Base-by-base conservation (phyloP, 169 alveolate species). In the Plasmodium gallinaceum region DNA sequence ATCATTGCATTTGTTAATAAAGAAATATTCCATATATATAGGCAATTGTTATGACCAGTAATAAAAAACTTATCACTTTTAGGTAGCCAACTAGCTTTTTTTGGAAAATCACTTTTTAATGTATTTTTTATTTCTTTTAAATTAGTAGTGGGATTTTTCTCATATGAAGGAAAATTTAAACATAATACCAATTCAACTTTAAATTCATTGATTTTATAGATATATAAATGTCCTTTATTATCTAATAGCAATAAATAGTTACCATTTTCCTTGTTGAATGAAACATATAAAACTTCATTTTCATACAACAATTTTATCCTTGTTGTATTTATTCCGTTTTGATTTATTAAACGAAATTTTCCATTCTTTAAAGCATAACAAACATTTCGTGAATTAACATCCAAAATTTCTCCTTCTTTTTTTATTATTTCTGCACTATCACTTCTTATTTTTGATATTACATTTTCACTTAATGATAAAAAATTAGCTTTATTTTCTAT, bases 71-170 rank as follows among this genome's bases (percentile, higher is more conserved):
- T 83, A 12, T 70, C 85, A 45, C 85, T 83, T 61, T 83, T 83
- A 16, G 91, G 91, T 69, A 83, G 62, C 91, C 91, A 83, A 61
- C 91, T 70, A 43, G 91, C 91, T 61, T 54, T 83, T 45, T 57
- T 43, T 4, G 91, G 91, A 32, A 69, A 12, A n/a, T 54, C 78
- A 48, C 78, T 78, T 57, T 66, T 78, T 20, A 52, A 39, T 5
- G 26, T 69, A 37, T 51, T 65, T 46, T 46, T 51, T 39, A 75
- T 18, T 3, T 71, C 68, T 46, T 46, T 24, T 24, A 16, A n/a
- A 51, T 43, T 42, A 46, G 18, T 22, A 6, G 54, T 0, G 54
- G 39, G 7, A 39, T 83, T 60, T 43, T 83, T 83, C 61, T 83
- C 61, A 45, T 42, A 68, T 20, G 91, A 48, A 5, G 91, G 85